Evolutionary conservation across 2,329 filamentous ascomycete genomes (phyloP), one percentile per base, ranked within the genome.

Genomic region (Verticillium isaacii): DNA sequence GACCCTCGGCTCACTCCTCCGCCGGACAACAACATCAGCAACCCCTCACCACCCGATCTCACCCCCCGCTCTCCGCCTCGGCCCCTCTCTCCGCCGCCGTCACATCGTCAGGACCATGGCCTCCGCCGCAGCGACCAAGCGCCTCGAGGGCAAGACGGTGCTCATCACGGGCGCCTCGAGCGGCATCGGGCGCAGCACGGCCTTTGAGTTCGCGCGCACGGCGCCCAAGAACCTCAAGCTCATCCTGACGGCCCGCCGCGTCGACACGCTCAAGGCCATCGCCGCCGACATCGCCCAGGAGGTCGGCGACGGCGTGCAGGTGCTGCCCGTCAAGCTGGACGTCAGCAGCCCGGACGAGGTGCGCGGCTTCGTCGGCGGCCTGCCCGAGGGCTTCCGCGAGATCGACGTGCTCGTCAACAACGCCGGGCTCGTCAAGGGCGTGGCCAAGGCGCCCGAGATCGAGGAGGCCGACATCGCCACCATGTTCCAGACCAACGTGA

Each of bases 361-460:
- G 4, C 82, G 83, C 59, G 78, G 77, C 50, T 94, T 98, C 71
- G 88, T 97, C 14, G 78, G 77, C 1, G 84, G 81, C 50, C 77
- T 98, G 69, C 93, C 94, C 0, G 85, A 87, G 64, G 93, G 93
- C 72, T 98, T 92, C 79, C 87, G 85, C 74, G 87, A 92, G 32
- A 90, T 98, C 66, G 86, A 98, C 74, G 84, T 98, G 2, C 78
- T 99, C 63, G 92, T 99, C 32, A 99, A 99, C 79, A 98, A 98
- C 82, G 94, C 94, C 57, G 94, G 94, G 52, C 85, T 97, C 23
- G 94, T 97, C 64, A 94, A 91, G 76, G 93, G 93, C 66, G 86
- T 97, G 14, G 94, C 91, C 58, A 87, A 90, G 72, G 92, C 93
- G 1, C 93, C 93, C 19, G 85, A 91, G 50, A 97, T 99, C 72